Percentiles rank a stretch among this genome's conserved stretches.
Evolutionary conservation across 2,329 filamentous ascomycete species (phyloP).

Genomic region (Xylariaceae sp.): DNA sequence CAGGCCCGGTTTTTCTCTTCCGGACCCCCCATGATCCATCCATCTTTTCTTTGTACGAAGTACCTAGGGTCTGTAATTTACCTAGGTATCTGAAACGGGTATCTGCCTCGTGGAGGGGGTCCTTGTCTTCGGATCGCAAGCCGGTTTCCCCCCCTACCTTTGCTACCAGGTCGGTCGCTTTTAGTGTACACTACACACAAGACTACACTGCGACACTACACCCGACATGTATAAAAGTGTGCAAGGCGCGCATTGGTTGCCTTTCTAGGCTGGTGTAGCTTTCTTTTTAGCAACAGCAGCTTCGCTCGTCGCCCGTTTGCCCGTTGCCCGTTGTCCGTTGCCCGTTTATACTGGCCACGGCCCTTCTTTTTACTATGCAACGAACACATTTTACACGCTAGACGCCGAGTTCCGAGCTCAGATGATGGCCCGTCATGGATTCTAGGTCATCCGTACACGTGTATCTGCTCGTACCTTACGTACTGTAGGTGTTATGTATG

Average conservation of each 20-base stretch:
- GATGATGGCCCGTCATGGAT: background rate
- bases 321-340: too few species aligned
- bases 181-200: background rate
- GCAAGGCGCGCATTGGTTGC: background rate
- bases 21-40: background rate
- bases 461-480: background rate
- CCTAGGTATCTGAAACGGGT: background rate
- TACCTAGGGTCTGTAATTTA: background rate
- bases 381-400: background rate
- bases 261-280: slow-evolving; percentile 2
- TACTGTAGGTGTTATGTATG: background rate
- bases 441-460: background rate
- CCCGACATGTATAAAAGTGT: background rate
- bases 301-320: background rate
- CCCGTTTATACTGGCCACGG: background rate
- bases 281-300: background rate
- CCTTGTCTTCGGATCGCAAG: slow-evolving; percentile 7
- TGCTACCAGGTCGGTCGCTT: background rate
- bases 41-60: background rate
- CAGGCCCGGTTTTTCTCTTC: background rate
- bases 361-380: background rate
- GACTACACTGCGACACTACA: background rate
- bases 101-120: slow-evolving; percentile 1
- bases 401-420: background rate
- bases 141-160: slow-evolving; percentile 1